Base-by-base conservation (phyloP, 108 stramenopile genomes). In the Phaeodactylum tricornutum region DNA sequence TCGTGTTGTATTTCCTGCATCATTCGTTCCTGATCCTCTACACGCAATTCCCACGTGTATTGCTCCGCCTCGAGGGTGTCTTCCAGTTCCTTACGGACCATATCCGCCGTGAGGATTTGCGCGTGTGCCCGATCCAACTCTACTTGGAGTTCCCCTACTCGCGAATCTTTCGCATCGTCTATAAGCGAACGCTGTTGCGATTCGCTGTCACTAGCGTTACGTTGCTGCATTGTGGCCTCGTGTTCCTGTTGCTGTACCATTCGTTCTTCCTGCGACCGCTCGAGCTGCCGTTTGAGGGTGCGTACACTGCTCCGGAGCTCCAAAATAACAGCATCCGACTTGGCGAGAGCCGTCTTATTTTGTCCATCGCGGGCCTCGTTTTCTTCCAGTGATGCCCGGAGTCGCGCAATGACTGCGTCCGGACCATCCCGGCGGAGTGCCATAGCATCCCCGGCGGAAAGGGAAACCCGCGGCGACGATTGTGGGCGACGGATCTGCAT, bases 41-140 rank as follows among this genome's bases (percentile, higher is more conserved):
- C 69, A 0, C 74, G 51, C 7, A 76, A 38, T 52, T 76, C 74
- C 74, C 74, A 76, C 15, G 74, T 76, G 35, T 76, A 76, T 39
- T 76, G 74, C 39, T 76, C 74, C n/a, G 74, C 74, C 42, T 76
- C 74, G 25, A 76, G 39, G 11, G 74, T 76, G 56, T 77, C 75
- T 55, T 77, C 75, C 15, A 77, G 47, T 41, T 77, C 71, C 37
- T 77, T 77, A 19, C 71, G 62, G 25, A 72, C 67, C 75, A 77
- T 77, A 28, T 77, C 71, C 43, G 75, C 70, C 2, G 75, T 77
- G 25, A 77, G 28, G 15, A 77, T 68, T 66, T 77, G 75, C 1
- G 75, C 75, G 39, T 77, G 71, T 5, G 75, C 75, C 45, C 71
- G 62, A 52, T 77, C 75, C 45, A 77, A 48, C 35, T 77, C 62